phyloP scores from a whole-genome alignment of 1,139 yeast genomes.

The Taphrina deformans region DNA sequence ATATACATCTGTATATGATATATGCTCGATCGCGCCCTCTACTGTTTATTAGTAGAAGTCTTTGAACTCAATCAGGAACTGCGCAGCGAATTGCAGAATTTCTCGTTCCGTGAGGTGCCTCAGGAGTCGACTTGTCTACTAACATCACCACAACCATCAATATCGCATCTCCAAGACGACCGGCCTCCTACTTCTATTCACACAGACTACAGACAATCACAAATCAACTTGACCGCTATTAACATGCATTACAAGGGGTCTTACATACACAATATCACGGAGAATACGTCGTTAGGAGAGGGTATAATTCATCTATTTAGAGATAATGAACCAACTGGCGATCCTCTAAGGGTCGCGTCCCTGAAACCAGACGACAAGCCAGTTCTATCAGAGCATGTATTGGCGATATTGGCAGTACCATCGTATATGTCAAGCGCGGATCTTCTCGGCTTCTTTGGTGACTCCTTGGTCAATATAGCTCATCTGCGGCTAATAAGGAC shows the following conservation, averaged over 20 bases:
- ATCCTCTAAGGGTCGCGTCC: not conserved
- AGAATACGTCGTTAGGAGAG: constrained; percentile 2
- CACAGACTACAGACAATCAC: not conserved
- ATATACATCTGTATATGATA: not conserved
- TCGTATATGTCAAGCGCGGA: constrained; percentile 86
- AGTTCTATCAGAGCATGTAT: constrained; percentile 56
- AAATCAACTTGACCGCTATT: not conserved
- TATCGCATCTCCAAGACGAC: not conserved
- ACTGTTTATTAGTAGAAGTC: not conserved
- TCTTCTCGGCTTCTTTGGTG: constrained; percentile 74
- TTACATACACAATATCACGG: not conserved
- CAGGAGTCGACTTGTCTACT: not conserved
- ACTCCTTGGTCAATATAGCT: constrained; percentile 58
- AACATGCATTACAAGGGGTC: constrained; percentile 15
- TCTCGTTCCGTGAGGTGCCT: not conserved
- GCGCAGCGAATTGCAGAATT: not conserved
- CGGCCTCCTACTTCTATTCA: not conserved
- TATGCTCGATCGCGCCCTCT: not conserved
- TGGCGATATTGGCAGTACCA: constrained; percentile 81
- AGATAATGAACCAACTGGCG: not conserved
- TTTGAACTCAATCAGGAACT: not conserved
- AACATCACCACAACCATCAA: not conserved
- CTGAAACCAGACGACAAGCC: constrained; percentile 38
- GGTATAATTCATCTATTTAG: constrained; percentile 31
- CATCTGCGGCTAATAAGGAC: constrained; percentile 74